Conservation (phyloP, 2,329 filamentous ascomycete species). For the Phialophora chinensis region DNA sequence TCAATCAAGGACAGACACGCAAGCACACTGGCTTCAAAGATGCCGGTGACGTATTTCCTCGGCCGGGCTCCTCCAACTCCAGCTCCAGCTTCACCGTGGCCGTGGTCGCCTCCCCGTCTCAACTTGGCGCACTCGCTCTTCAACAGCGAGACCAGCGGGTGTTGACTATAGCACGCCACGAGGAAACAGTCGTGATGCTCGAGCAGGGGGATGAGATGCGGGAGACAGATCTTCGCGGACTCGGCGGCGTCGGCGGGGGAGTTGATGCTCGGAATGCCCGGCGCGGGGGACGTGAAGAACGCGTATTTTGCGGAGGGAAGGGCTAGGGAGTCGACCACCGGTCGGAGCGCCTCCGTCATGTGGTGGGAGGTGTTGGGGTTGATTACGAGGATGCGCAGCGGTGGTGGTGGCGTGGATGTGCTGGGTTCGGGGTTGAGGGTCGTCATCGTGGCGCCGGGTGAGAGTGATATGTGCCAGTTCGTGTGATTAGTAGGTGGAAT, state of each 20-base stretch:
- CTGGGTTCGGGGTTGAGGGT: background rate
- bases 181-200: constrained; percentile 72
- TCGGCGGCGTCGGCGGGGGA: constrained; percentile 69
- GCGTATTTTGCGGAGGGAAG: constrained; percentile 54
- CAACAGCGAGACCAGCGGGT: constrained; percentile 73
- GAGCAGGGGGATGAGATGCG: constrained; percentile 55
- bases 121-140: constrained; percentile 49
- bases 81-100: constrained; percentile 1
- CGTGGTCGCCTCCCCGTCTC: constrained; percentile 6
- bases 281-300: constrained; percentile 67
- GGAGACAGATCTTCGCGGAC: constrained; percentile 68
- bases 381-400: constrained; percentile 47
- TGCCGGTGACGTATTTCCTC: constrained; percentile 71
- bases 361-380: constrained; percentile 54
- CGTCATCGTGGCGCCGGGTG: background rate
- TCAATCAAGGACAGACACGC: constrained; percentile 64
- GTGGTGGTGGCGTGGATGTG: background rate
- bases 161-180: constrained; percentile 86
- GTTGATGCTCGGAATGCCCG: constrained; percentile 76
- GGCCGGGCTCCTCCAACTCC: constrained; percentile 17
- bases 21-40: constrained; percentile 83
- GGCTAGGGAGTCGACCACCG: constrained; percentile 47
- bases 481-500: background rate
- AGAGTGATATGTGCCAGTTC: background rate
- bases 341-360: constrained; percentile 52